phyloP scores from a whole-genome alignment of 352 stramenopile species.

The Phytophthora pluvialis region DNA sequence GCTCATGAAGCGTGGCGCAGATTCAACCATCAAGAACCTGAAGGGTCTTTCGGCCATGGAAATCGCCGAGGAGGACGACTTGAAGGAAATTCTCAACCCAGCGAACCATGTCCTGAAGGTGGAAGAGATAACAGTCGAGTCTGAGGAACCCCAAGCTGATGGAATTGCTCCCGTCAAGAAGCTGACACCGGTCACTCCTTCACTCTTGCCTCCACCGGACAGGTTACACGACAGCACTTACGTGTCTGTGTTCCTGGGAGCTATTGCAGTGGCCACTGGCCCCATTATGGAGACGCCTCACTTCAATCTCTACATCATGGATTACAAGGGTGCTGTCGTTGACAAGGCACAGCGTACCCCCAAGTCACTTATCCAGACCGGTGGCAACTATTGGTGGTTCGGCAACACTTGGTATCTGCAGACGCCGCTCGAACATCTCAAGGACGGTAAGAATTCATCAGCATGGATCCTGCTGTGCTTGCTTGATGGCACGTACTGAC shows the following conservation, averaged over 20 bases:
- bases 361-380: slow-evolving; percentile 87
- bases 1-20: slow-evolving; percentile 86
- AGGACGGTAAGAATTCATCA: slow-evolving; percentile 62
- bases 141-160: slow-evolving; percentile 35
- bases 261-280: slow-evolving; percentile 79
- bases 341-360: slow-evolving; percentile 79
- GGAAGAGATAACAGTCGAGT: slow-evolving; percentile 27
- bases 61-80: slow-evolving; percentile 79
- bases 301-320: slow-evolving; percentile 88
- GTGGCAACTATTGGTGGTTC: slow-evolving; percentile 90
- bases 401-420: slow-evolving; percentile 91
- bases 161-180: slow-evolving; percentile 27
- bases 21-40: slow-evolving; percentile 75
- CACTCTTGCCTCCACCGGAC: slow-evolving; percentile 57
- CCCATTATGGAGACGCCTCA: slow-evolving; percentile 90
- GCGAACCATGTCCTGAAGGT: slow-evolving; percentile 48
- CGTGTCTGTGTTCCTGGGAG: slow-evolving; percentile 85
- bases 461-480: not conserved
- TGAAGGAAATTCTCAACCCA: slow-evolving; percentile 79
- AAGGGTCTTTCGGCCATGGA: slow-evolving; percentile 73
- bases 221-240: slow-evolving; percentile 84
- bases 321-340: slow-evolving; percentile 73
- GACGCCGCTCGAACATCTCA: slow-evolving; percentile 85
- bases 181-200: slow-evolving; percentile 29
- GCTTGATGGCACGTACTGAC: slow-evolving; percentile 7